Evolutionary conservation across 2,329 filamentous ascomycete species (phyloP), one percentile per base, ranked within the genome.

Genomic region (Sarocladium kiliense): DNA sequence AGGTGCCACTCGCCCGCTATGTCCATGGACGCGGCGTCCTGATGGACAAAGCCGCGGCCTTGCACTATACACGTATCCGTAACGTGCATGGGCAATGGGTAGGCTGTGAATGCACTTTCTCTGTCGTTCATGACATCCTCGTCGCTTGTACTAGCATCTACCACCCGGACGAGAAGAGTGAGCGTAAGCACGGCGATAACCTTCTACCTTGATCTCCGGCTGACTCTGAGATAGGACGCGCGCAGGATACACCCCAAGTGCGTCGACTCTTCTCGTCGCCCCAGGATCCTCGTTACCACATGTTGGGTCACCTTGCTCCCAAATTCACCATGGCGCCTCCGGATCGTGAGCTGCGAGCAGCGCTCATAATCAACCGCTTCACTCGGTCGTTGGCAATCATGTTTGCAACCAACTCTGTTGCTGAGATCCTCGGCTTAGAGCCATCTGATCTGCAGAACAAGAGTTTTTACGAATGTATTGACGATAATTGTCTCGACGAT

Each of bases 381-480:
- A 93, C 90, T 2, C 80, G 89, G 16, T 91, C 88, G 6, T 74
- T 93, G 56, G 88, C 86, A 21, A 84, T 95, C 65, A 91, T 96
- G 87, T 95, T 91, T 69, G 89, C 89, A 12, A 95, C 91, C 0
- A 86, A 85, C 62, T 86, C 89, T 1, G 79, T 95, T 25, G 73
- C 83, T 19, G 79, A 85, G n/a, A 86, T 96, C 55, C 79, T 95
- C 21, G 90, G 90, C 4, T 76, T 95, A 3, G 74, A 79, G 0
- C 81, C 89, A 3, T 80, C 85, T 23, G 78, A 87, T 55, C 80
- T 95, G 59, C 80, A 84, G 59, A 85, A 88, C 41, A 86, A 86
- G 62, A 92, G 89, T 66, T 95, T 96, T 68, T 96, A 95, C 68
- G 88, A 91, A 63, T 93, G 88, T 65, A 94, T 96, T 53, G 82